A percentile compares a stretch with the other conserved stretches of the same genome.
Conservation (phyloP, 2,329 filamentous ascomycete species). For the Seiridium cupressi region DNA sequence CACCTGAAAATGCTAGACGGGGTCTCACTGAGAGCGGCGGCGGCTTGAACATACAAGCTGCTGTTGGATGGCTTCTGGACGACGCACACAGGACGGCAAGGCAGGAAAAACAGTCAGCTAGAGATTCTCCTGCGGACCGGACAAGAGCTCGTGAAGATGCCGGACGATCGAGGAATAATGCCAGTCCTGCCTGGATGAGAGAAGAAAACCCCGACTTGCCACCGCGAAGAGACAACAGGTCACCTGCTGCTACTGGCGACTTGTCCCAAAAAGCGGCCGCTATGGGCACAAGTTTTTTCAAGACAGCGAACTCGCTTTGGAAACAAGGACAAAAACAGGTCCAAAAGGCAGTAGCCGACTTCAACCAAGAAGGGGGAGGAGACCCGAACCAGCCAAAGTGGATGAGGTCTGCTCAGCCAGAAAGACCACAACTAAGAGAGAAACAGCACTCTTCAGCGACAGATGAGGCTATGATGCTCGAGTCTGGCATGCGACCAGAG, state of each 20-base stretch:
- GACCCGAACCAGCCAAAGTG: constrained; percentile 87
- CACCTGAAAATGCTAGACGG: constrained; percentile 75
- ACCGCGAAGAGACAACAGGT: constrained; percentile 51
- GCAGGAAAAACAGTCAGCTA: constrained; percentile 65
- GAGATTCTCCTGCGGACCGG: constrained; percentile 41
- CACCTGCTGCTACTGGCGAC: constrained; percentile 59
- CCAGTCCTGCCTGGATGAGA: constrained; percentile 62
- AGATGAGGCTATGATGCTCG: constrained; percentile 78
- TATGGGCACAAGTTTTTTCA: constrained; percentile 80
- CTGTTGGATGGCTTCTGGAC: constrained; percentile 85
- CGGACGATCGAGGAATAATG: constrained; percentile 33
- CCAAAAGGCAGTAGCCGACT: constrained; percentile 87
- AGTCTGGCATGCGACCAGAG: constrained; percentile 61
- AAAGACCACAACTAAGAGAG: constrained; percentile 33
- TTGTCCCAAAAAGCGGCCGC: constrained; percentile 79
- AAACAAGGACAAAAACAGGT: constrained; percentile 92
- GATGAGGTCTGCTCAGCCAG: constrained; percentile 76
- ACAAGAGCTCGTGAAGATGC: constrained; percentile 34
- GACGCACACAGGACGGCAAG: constrained; percentile 79
- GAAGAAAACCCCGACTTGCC: constrained; percentile 44
- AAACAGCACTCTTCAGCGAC: constrained; percentile 46
- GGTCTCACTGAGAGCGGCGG: constrained; percentile 79
- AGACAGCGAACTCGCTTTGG: constrained; percentile 93
- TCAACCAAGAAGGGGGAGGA: constrained; percentile 64
- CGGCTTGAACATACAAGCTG: constrained; percentile 78